Conservation (phyloP, 2,329 filamentous ascomycete genomes). For the Botryotinia narcissicola region DNA sequence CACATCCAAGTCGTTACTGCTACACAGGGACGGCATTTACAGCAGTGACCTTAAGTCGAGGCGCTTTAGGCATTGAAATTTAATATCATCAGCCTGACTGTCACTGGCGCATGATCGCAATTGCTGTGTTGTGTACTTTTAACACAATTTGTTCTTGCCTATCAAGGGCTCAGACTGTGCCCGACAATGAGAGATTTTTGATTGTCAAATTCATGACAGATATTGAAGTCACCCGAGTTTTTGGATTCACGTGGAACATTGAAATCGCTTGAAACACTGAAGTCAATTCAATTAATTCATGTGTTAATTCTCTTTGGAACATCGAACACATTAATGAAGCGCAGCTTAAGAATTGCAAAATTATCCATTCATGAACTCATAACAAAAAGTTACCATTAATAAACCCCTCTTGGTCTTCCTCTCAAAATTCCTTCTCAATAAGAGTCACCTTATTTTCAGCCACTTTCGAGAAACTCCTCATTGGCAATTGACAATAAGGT, state of each 20-base stretch:
- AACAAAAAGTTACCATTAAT: background rate
- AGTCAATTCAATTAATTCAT: background rate
- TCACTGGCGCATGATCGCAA: conserved; percentile 1
- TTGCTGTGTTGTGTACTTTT: background rate
- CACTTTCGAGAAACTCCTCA: background rate
- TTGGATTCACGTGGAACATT: background rate
- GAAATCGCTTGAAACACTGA: background rate
- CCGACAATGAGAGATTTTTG: background rate
- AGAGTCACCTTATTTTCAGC: background rate
- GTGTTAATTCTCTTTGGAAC: background rate
- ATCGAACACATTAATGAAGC: background rate
- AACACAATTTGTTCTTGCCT: background rate
- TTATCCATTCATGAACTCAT: background rate
- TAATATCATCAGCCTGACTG: background rate
- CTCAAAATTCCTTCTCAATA: background rate
- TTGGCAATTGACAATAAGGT: background rate
- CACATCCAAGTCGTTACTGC: conserved; percentile 2
- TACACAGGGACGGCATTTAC: conserved; percentile 3
- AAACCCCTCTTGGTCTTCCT: background rate
- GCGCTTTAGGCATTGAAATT: background rate
- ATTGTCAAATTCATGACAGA: background rate
- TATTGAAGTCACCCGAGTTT: background rate
- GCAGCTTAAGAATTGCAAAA: background rate
- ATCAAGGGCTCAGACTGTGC: background rate
- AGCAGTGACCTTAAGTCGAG: background rate